A percentile compares a stretch with the other conserved stretches of the same genome.
phyloP scores from a whole-genome alignment of 129 eudicot genomes.

The Dittrichia graveolens region DNA sequence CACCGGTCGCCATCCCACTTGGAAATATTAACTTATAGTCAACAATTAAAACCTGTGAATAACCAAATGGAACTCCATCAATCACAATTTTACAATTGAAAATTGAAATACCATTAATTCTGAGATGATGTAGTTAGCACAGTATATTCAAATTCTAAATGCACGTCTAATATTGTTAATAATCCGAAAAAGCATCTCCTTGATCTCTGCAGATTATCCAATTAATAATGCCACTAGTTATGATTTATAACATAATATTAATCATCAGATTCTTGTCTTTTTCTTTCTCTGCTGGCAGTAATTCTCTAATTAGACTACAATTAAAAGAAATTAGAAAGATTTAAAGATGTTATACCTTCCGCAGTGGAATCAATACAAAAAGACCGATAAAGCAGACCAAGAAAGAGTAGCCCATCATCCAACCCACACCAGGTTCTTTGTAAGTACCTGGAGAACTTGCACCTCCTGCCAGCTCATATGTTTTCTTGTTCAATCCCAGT shows the following conservation, averaged over 20 bases:
- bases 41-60: conserved; percentile 65
- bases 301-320: background rate
- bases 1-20: conserved; percentile 97
- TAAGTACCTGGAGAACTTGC: conserved; percentile 51
- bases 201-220: background rate
- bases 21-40: conserved; percentile 79
- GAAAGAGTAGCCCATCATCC: conserved; percentile 76
- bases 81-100: background rate
- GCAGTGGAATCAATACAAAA: conserved; percentile 76
- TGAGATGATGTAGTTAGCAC: background rate
- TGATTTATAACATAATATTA: conserved; percentile 3
- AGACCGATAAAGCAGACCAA: conserved; percentile 81
- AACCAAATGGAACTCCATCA: conserved; percentile 31
- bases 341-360: conserved; percentile 53
- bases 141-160: conserved; percentile 15
- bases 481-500: conserved; percentile 70
- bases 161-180: background rate
- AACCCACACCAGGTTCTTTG: conserved; percentile 69
- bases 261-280: conserved; percentile 7
- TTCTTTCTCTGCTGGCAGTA: background rate
- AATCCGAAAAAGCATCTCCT: background rate
- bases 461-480: conserved; percentile 65
- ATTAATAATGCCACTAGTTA: background rate
- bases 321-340: background rate
- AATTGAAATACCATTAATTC: background rate